Evolutionary conservation across 2,329 filamentous ascomycete genomes (phyloP).

Genomic region (Coniochaeta hoffmannii): DNA sequence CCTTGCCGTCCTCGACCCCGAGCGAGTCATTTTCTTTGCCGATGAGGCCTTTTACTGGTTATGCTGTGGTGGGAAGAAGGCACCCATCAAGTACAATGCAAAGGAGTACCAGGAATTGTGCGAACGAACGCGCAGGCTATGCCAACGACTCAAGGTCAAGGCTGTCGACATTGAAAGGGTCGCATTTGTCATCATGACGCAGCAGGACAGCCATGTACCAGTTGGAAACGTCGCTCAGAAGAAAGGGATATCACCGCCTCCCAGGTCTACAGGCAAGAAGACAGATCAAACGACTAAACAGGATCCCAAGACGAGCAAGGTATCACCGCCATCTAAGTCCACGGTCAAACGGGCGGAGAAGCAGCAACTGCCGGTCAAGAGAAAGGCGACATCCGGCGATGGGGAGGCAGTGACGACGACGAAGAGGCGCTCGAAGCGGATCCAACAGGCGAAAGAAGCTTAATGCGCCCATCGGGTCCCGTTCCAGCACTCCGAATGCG

Average conservation of each 20-base stretch:
- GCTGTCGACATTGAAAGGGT: slow-evolving; percentile 63
- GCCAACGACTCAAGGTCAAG: slow-evolving; percentile 40
- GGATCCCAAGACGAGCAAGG: background rate
- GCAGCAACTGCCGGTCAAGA: slow-evolving; percentile 10
- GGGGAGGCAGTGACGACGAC: slow-evolving; percentile 6
- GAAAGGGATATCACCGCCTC: background rate
- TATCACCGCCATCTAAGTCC: background rate
- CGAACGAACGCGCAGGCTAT: slow-evolving; percentile 31
- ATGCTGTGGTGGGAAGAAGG: slow-evolving; percentile 42
- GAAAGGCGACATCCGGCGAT: slow-evolving; percentile 10
- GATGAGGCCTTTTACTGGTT: slow-evolving; percentile 75
- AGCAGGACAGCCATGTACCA: slow-evolving; percentile 8
- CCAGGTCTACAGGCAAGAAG: background rate
- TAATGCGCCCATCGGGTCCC: slow-evolving; percentile 7
- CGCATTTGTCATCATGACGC: slow-evolving; percentile 59
- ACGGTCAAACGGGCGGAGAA: slow-evolving; percentile 1
- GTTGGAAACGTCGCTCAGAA: background rate
- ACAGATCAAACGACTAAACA: background rate
- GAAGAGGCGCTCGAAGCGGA: slow-evolving; percentile 15
- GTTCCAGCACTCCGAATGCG: background rate
- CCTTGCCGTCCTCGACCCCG: slow-evolving; percentile 55
- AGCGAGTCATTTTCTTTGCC: slow-evolving; percentile 63
- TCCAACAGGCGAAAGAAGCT: slow-evolving; percentile 10
- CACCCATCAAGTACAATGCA: slow-evolving; percentile 58
- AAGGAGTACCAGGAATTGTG: slow-evolving; percentile 61